Evolutionary conservation across 2,329 filamentous ascomycete species (phyloP), one percentile per base, ranked within the genome.

Genomic region (Colletotrichum karsti): DNA sequence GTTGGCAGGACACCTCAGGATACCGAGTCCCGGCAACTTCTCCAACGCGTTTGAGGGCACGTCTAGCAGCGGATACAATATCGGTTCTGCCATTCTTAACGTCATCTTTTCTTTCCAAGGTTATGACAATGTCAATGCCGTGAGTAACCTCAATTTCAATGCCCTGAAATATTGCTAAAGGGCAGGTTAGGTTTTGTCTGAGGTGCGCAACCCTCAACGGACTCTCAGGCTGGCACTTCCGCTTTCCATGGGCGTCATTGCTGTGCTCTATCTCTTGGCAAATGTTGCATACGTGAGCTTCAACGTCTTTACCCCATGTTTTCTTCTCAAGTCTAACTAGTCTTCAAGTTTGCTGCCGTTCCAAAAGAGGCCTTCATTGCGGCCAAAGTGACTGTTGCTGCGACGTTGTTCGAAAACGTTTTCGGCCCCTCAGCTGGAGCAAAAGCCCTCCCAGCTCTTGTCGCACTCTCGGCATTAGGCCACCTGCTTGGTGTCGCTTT

Each of bases 191-290:
- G 58, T 69, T 1, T 41, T 69, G 3, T 69, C 61, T 3, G 65
- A 69, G 50, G 60, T 69, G 10, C 61, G 65, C 24, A 69, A 69
- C n/a, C 65, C 65, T n/a, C 61, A 69, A 24, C 56, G 51, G n/a
- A 69, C 65, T 7, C 55, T 69, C 2, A 48, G 37, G 18, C 37
- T 69, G 6, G 65, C 65, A 3, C 50, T 69, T 10, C 65, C 65
- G 2, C 39, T 69, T 3, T 64, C 65, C 2, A 69, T 69, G 54
- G 41, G 65, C 7, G 56, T 60, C 15, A 69, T 69, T 8, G 35
- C 53, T 3, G 46, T 65, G n/a, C 35, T 69, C 7, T 69, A 69
- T 33, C 30, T 69, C 5, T 30, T 69, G 7, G 65, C 65, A 8
- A 69, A 69, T 15, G 60, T 65, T 5, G 54, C 61, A 37, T 65